phyloP scores from a whole-genome alignment of 148 eudicot genomes.

The Vaccinium darrowii region DNA sequence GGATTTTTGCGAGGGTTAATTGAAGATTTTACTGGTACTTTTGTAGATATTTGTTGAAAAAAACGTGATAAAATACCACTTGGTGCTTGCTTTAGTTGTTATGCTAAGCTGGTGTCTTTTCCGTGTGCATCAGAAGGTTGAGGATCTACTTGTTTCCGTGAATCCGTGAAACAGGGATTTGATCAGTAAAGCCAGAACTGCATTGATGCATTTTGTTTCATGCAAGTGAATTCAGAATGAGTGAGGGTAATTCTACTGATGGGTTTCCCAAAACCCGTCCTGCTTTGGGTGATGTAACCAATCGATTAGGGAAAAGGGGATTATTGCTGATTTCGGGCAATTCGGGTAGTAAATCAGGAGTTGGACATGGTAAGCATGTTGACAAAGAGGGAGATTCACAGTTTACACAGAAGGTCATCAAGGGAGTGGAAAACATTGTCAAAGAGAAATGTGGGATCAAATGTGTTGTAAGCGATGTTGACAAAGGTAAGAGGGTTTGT shows the following conservation, averaged over 20 bases:
- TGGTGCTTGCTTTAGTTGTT: background rate
- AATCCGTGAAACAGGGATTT: background rate
- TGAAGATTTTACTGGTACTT: background rate
- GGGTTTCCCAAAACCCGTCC: constrained; percentile 26
- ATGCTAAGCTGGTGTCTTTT: constrained; percentile 4
- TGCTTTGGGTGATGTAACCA: constrained; percentile 54
- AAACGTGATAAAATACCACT: background rate
- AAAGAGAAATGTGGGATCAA: constrained; percentile 25
- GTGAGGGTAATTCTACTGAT: constrained; percentile 31
- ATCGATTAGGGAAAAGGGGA: constrained; percentile 52
- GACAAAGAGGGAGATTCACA: constrained; percentile 19
- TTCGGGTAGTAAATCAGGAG: constrained; percentile 28
- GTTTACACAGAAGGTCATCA: constrained; percentile 34
- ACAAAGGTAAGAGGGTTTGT: constrained; percentile 37
- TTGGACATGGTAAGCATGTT: background rate
- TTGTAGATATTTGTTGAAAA: background rate
- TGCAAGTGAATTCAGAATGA: constrained; percentile 29
- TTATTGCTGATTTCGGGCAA: constrained; percentile 27
- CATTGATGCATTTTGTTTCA: constrained; percentile 1
- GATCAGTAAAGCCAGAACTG: background rate
- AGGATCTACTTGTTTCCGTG: background rate
- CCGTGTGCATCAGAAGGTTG: background rate
- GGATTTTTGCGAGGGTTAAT: background rate
- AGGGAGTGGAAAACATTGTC: constrained; percentile 31
- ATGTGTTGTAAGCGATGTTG: constrained; percentile 19